Evolutionary conservation across 495 filamentous ascomycete species (phyloP), one percentile per base, ranked within the genome.

Genomic region (Penicillium fimorum): DNA sequence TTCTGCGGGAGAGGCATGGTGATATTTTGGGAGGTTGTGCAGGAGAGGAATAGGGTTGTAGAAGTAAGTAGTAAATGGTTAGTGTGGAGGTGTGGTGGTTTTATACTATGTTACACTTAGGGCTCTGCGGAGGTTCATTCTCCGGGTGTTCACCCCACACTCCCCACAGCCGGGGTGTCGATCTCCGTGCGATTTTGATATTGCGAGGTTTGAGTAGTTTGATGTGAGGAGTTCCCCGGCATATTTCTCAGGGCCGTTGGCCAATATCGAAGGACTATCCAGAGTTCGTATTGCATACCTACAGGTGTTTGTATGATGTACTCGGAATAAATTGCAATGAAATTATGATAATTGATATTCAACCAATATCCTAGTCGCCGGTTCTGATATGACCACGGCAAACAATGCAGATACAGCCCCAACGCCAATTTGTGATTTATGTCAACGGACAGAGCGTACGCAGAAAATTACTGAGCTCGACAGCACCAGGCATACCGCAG

Each of bases 401-500:
- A 24, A 48, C 45, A 49, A 56, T 56, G 45, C 38, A 44, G 40
- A 52, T 50, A 40, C 32, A 51, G 48, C 38, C 62, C 55, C 50
- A 68, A 68, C 62, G 65, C 65, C 65, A 29, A 35, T 56, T 45
- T 53, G 58, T 55, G 52, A 57, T 69, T 54, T 50, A 48, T 51
- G 47, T 53, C 27, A 62, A 35, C 12, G 38, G 38, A 40, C 55
- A 50, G 17, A 53, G 37, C 17, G 22, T 29, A 52, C 51, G 35
- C n/a, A n/a, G 18, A 56, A 56, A 48, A 61, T 67, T 55, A 60
- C 18, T 22, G 59, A 62, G 55, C 56, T 59, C 53, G 61, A 65
- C 63, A 66, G 72, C 72, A 65, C 70, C 69, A 60, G 70, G 70
- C 69, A 64, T 69, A 63, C 63, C 53, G 56, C 47, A 64, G 56